These are phyloP conservation scores for Cynanchum wilfordii DNA, from an alignment of 257 asterid species.

Conservation along the genomic window DNA sequence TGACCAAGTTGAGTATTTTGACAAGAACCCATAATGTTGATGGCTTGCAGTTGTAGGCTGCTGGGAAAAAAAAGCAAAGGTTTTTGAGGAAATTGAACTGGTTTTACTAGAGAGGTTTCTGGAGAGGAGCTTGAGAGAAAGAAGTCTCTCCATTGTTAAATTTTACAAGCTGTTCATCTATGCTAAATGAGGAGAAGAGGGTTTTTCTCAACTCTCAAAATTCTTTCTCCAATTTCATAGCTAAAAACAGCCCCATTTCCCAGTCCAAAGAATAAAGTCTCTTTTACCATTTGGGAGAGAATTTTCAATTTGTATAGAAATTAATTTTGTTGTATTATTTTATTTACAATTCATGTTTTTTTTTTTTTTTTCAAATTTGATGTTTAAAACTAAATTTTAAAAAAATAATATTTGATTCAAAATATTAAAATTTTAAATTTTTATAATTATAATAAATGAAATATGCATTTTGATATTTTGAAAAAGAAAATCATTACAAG, in stretches of 20 bases:
- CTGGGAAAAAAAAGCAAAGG: conserved; percentile 3
- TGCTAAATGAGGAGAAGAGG: background rate
- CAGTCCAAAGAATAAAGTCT: background rate
- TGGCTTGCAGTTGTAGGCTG: background rate
- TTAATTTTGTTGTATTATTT: too few species aligned
- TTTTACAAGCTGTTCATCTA: background rate
- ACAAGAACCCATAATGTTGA: conserved; percentile 14
- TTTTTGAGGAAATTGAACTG: background rate
- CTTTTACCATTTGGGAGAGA: background rate
- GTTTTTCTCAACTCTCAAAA: background rate
- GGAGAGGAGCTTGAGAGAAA: conserved; percentile 16
- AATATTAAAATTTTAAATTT: too few species aligned
- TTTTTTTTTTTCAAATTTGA: too few species aligned
- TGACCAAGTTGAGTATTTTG: conserved; percentile 10
- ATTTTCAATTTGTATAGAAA: too few species aligned
- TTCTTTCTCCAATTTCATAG: background rate
- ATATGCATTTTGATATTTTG: too few species aligned
- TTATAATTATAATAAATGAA: too few species aligned
- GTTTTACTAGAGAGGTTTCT: conserved; percentile 8
- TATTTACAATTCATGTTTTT: too few species aligned
- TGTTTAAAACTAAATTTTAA: too few species aligned
- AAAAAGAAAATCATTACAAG: too few species aligned
- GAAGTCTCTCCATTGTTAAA: conserved; percentile 20
- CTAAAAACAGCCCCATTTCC: background rate
- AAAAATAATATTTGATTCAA: too few species aligned